Evolutionary conservation across 352 stramenopile genomes (phyloP).

Genomic region (Phytophthora macrochlamydospora): DNA sequence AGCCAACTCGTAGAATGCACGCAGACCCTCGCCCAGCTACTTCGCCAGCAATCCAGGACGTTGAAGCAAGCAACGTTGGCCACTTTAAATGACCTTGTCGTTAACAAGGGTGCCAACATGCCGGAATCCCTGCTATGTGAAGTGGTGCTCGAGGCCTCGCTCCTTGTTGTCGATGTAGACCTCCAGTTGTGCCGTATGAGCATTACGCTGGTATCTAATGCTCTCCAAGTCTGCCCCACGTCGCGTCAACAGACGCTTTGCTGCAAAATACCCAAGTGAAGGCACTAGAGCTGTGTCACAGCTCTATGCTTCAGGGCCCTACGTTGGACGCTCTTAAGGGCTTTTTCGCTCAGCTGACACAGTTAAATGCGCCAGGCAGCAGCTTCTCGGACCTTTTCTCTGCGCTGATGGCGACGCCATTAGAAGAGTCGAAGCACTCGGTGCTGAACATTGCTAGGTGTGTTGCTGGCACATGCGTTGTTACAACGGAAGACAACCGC

Average conservation of each 20-base stretch:
- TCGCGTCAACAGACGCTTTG: constrained; percentile 65
- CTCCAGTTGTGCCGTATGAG: constrained; percentile 96
- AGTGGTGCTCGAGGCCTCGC: constrained; percentile 90
- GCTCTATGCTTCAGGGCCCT: constrained; percentile 92
- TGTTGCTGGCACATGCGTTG: constrained; percentile 87
- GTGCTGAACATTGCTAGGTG: constrained; percentile 94
- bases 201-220: constrained; percentile 86
- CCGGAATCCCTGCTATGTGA: constrained; percentile 83
- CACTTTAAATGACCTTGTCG: constrained; percentile 91
- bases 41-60: constrained; percentile 95
- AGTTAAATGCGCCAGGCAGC: constrained; percentile 51
- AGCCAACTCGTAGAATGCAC: constrained; percentile 91
- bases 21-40: constrained; percentile 87
- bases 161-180: constrained; percentile 95
- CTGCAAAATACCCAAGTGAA: constrained; percentile 76
- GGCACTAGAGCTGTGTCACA: constrained; percentile 89
- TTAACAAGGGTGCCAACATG: constrained; percentile 76
- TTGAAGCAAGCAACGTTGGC: constrained; percentile 95
- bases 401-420: constrained; percentile 68
- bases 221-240: constrained; percentile 64
- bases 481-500: constrained; percentile 55
- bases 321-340: constrained; percentile 55
- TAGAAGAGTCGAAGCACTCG: constrained; percentile 87
- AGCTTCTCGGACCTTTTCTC: constrained; percentile 90
- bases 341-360: constrained; percentile 76